Conservation (phyloP, 768 basidiomycete genomes). For the Lentinula edodes region DNA sequence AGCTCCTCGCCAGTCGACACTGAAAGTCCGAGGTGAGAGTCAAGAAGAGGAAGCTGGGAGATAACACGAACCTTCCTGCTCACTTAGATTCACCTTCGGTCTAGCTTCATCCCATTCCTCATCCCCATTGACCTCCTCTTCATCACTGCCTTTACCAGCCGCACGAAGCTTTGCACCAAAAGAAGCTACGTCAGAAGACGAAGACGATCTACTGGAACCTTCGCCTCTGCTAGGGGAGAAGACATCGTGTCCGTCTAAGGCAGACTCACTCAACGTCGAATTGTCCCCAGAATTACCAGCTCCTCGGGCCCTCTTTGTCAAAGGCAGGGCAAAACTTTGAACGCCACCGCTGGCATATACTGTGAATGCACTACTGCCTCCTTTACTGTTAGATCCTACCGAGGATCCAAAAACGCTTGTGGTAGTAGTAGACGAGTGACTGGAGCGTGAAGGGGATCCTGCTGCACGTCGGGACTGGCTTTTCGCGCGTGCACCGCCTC, state of each 20-base stretch:
- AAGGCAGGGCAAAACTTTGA: slow-evolving; percentile 47
- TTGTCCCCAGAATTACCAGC: slow-evolving; percentile 26
- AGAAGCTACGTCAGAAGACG: slow-evolving; percentile 21
- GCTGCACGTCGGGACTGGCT: background rate
- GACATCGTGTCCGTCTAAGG: background rate
- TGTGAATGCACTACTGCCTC: slow-evolving; percentile 51
- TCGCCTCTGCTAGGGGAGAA: slow-evolving; percentile 30
- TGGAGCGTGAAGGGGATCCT: background rate
- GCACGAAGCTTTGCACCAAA: slow-evolving; percentile 63
- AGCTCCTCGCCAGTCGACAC: slow-evolving; percentile 80
- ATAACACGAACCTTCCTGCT: slow-evolving; percentile 53
- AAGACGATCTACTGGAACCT: slow-evolving; percentile 41
- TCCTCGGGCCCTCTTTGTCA: slow-evolving; percentile 48
- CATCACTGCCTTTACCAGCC: slow-evolving; percentile 44
- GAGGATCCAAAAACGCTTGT: background rate
- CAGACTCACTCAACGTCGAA: background rate
- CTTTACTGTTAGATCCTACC: slow-evolving; percentile 16
- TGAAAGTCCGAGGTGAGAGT: slow-evolving; percentile 17
- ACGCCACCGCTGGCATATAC: slow-evolving; percentile 48
- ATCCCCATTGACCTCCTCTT: slow-evolving; percentile 48
- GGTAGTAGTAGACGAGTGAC: background rate
- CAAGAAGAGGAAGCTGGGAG: no score
- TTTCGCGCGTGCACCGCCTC: slow-evolving; percentile 12
- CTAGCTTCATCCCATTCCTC: slow-evolving; percentile 26
- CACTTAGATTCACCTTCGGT: slow-evolving; percentile 45